These are phyloP conservation scores for Bretziella fagacearum DNA, from an alignment of 2,329 filamentous ascomycete species.

Conservation along the genomic window DNA sequence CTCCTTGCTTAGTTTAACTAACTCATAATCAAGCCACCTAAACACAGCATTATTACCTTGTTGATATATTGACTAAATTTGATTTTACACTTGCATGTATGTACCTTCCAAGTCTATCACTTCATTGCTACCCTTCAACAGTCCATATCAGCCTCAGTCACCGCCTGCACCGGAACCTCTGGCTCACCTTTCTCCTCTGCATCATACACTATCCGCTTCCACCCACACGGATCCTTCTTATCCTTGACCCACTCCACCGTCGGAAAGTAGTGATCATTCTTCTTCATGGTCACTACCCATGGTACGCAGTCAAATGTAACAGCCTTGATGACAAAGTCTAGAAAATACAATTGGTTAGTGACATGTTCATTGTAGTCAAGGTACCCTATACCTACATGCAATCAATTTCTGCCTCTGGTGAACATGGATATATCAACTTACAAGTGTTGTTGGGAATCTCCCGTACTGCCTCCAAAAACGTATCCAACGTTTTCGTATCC, in stretches of 20 bases:
- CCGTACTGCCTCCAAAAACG: constrained; percentile 65
- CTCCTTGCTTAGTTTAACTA: no score
- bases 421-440: constrained; percentile 24
- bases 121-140: background rate
- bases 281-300: constrained; percentile 99
- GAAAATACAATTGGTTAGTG: constrained; percentile 15
- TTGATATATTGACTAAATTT: no score
- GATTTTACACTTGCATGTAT: no score
- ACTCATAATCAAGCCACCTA: no score
- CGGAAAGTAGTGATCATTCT: constrained; percentile 91
- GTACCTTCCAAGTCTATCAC: background rate
- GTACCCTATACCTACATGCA: no score
- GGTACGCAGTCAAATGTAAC: constrained; percentile 97
- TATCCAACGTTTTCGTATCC: constrained; percentile 62
- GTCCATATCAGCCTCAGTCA: background rate
- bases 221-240: constrained; percentile 38
- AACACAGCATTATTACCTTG: no score
- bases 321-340: constrained; percentile 83
- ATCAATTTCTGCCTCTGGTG: background rate
- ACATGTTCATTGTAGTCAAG: background rate
- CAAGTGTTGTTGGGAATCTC: constrained; percentile 91
- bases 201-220: constrained; percentile 36
- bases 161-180: background rate
- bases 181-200: constrained; percentile 4
- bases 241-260: constrained; percentile 56